Percentiles rank a stretch among this genome's conserved stretches.
Conservation (phyloP, 495 filamentous ascomycete genomes). For the Trichocladium antarcticum region DNA sequence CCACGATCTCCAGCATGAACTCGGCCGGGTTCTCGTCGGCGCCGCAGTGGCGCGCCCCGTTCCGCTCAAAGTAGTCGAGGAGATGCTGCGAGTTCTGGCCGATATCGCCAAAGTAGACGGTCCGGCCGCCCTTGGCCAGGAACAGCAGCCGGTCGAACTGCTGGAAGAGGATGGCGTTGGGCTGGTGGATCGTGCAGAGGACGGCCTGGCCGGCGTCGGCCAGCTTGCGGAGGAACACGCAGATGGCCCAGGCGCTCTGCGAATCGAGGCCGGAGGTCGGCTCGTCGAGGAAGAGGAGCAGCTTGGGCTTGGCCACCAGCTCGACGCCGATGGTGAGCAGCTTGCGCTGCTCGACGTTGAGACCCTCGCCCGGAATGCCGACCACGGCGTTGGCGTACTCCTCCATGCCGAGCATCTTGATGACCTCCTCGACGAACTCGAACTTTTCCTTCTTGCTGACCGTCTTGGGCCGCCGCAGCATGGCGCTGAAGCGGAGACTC, state of each 20-base stretch:
- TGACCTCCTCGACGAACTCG: constrained; percentile 77
- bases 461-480: constrained; percentile 64
- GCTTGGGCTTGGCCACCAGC: constrained; percentile 72
- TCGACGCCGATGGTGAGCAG: constrained; percentile 83
- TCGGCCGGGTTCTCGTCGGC: constrained; percentile 62
- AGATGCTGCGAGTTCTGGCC: constrained; percentile 32
- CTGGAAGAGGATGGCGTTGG: constrained; percentile 59
- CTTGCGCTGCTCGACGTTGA: constrained; percentile 45
- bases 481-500: constrained; percentile 64
- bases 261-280: constrained; percentile 77
- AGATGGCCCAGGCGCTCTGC: constrained; percentile 69
- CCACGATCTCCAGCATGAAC: constrained; percentile 81
- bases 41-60: constrained; percentile 60
- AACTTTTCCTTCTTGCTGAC: constrained; percentile 58
- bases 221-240: constrained; percentile 77
- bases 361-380: constrained; percentile 59
- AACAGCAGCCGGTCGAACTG: constrained; percentile 63
- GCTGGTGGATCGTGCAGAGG: constrained; percentile 67
- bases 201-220: constrained; percentile 66
- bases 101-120: constrained; percentile 56
- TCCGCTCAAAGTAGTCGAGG: constrained; percentile 43
- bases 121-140: constrained; percentile 53
- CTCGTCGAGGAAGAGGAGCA: constrained; percentile 66
- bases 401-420: constrained; percentile 73
- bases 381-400: constrained; percentile 75